phyloP scores from a whole-genome alignment of 371 early-diverging fungal genomes.

The Polyrhizophydium stewartii region DNA sequence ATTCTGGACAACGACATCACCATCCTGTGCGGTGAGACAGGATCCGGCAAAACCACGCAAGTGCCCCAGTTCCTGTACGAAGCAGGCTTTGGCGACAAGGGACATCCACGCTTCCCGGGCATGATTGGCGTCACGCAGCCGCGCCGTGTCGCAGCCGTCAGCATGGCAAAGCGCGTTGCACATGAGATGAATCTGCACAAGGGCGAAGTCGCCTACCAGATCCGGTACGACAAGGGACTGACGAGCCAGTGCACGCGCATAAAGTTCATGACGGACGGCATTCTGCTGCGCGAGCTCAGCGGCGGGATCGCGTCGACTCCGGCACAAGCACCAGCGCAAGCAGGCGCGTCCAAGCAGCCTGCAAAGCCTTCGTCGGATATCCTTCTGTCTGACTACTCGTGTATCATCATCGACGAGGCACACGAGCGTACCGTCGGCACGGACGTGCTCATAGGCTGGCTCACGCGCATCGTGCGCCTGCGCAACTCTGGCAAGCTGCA shows the following conservation, averaged over 20 bases:
- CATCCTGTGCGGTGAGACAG: constrained; percentile 97
- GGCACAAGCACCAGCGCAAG: no score
- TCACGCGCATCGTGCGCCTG: constrained; percentile 74
- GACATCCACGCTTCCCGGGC: constrained; percentile 60
- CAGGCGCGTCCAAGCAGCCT: neutral
- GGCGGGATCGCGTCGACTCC: constrained; percentile 10
- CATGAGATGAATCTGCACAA: constrained; percentile 62
- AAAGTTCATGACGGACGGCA: constrained; percentile 99
- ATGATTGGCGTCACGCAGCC: constrained; percentile 98
- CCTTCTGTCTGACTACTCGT: constrained; percentile 86
- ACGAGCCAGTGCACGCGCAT: constrained; percentile 67
- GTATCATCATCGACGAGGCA: constrained; percentile 98
- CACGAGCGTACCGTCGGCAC: constrained; percentile 98
- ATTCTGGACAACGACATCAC: constrained; percentile 77
- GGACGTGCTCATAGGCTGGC: constrained; percentile 94
- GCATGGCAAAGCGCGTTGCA: constrained; percentile 94
- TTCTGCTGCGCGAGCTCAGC: constrained; percentile 93
- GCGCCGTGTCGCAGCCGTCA: constrained; percentile 98
- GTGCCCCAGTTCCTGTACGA: constrained; percentile 99
- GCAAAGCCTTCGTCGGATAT: constrained; percentile 57
- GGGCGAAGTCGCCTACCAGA: constrained; percentile 65
- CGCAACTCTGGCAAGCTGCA: constrained; percentile 45
- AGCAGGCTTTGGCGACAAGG: constrained; percentile 71
- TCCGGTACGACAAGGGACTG: constrained; percentile 89
- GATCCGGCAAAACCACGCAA: constrained; percentile 97